A percentile compares a stretch with the other conserved stretches of the same genome.
phyloP scores from a whole-genome alignment of 139 green algal species.

The Cymbomonas tetramitiformis region DNA sequence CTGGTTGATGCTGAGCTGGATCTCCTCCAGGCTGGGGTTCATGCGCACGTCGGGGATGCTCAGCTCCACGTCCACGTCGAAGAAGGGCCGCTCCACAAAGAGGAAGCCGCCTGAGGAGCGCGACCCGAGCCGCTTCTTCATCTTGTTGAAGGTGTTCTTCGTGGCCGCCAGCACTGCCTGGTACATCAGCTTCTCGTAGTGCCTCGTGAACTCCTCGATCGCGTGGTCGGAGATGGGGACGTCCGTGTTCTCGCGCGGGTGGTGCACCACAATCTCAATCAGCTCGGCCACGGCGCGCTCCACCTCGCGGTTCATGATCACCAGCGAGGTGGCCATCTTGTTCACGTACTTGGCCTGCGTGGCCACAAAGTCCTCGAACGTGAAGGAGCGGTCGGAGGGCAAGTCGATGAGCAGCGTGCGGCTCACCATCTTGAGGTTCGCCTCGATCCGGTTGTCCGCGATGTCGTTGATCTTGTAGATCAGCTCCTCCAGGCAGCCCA shows the following conservation, averaged over 20 bases:
- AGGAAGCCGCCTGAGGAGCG: conserved; percentile 41
- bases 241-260: conserved; percentile 55
- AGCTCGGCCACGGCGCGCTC: conserved; percentile 57
- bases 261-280: conserved; percentile 37
- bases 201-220: conserved; percentile 33
- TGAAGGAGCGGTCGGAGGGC: conserved; percentile 58
- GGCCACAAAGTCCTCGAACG: conserved; percentile 70
- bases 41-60: conserved; percentile 62
- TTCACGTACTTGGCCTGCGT: conserved; percentile 37
- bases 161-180: conserved; percentile 53
- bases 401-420: conserved; percentile 60
- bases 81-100: conserved; percentile 66
- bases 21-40: conserved; percentile 66
- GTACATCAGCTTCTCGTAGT: conserved; percentile 72
- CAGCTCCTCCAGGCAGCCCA: conserved; percentile 64
- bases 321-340: conserved; percentile 42
- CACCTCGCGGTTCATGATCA: conserved; percentile 49
- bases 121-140: conserved; percentile 57
- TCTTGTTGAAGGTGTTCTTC: conserved; percentile 49
- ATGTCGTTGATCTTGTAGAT: conserved; percentile 70
- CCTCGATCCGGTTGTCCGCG: conserved; percentile 63
- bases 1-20: conserved; percentile 69
- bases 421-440: conserved; percentile 53
- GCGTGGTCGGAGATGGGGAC: conserved; percentile 23
- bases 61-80: conserved; percentile 78